Base-by-base conservation (phyloP, 2,329 filamentous ascomycete genomes). In the Phialophora tarda region DNA sequence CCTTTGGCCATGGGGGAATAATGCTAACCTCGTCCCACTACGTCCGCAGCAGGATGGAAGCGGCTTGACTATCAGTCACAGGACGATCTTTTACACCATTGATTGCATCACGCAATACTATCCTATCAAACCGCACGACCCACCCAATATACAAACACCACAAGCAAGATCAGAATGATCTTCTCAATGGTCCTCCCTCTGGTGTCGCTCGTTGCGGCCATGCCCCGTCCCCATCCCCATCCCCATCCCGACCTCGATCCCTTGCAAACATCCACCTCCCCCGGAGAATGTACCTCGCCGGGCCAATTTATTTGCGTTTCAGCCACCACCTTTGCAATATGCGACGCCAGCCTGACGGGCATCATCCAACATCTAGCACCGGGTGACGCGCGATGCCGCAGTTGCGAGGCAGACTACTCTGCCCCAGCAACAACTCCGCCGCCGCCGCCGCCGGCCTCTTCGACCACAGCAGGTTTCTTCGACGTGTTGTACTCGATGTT, bases 261-360 rank as follows among this genome's bases (percentile, higher is more conserved):
- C 4, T 11, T 24, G 12, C 24, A 12, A 23, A 30, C 6, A 21
- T 50, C 41, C 12, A 23, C 48, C 28, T 14, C 47, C 3, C 21
- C 32, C 23, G 59, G 30, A n/a, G 30, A 53, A 54, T 61, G 59
- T 17, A 38, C 59, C 47, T 38, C 48, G 26, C 1, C 47, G 2
- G 59, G 59, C 47, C 47, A 53, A 28, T 11, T 61, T 14, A 21
- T 59, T 11, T 59, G 57, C 26, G 17, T 47, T n/a, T 30, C 57
- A 5, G 26, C 14, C 4, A 30, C 57, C 26, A 48, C 41, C 11
- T 59, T 59, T 14, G 57, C 41, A 23, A 59, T 59, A 24, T 59
- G 57, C 41, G 57, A 59, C 41, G 41, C 24, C 8, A 47, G 14
- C 26, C 26, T 59, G 24, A 59, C n/a, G 6, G 41, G 57, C 7